phyloP scores from a whole-genome alignment of 805 yeast species.

The Teunomyces stri region DNA sequence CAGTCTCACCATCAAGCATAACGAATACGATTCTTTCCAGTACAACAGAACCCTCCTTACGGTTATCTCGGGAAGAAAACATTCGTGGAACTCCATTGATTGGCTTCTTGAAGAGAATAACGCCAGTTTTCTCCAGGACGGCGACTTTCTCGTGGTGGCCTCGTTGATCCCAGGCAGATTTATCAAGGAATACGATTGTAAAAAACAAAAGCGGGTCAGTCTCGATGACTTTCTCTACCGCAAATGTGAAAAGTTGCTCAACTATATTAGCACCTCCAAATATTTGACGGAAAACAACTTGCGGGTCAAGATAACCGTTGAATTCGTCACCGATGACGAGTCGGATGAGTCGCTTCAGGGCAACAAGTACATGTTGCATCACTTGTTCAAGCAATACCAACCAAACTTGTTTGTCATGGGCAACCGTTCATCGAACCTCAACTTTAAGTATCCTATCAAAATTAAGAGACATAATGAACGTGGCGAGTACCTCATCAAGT shows the following conservation, averaged over 20 bases:
- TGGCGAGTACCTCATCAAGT: slow-evolving; percentile 32
- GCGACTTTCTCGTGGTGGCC: slow-evolving; percentile 39
- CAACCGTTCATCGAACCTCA: slow-evolving; percentile 37
- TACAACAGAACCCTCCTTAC: slow-evolving; percentile 34
- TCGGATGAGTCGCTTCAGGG: slow-evolving; percentile 14
- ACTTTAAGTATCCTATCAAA: slow-evolving; percentile 41
- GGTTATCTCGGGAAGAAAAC: slow-evolving; percentile 39
- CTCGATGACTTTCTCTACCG: slow-evolving; percentile 16
- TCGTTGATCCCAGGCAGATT: slow-evolving; percentile 30
- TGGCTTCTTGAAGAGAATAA: slow-evolving; percentile 28
- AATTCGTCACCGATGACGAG: slow-evolving; percentile 29
- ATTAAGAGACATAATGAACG: slow-evolving; percentile 17
- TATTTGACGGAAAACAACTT: slow-evolving; percentile 16
- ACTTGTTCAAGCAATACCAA: slow-evolving; percentile 39
- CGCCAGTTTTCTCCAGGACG: slow-evolving; percentile 29
- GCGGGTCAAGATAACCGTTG: slow-evolving; percentile 38
- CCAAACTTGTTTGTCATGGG: slow-evolving; percentile 40
- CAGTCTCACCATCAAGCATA: slow-evolving; percentile 45
- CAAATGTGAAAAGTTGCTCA: slow-evolving; percentile 21
- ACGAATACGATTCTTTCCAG: slow-evolving; percentile 20
- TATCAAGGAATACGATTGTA: slow-evolving; percentile 10
- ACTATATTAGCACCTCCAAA: slow-evolving; percentile 14
- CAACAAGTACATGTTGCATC: slow-evolving; percentile 34
- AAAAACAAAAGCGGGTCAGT: slow-evolving; percentile 8
- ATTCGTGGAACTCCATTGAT: slow-evolving; percentile 43